These are phyloP conservation scores for Coprinopsis marcescibilis DNA, from an alignment of 768 basidiomycete species.

Conservation along the genomic window DNA sequence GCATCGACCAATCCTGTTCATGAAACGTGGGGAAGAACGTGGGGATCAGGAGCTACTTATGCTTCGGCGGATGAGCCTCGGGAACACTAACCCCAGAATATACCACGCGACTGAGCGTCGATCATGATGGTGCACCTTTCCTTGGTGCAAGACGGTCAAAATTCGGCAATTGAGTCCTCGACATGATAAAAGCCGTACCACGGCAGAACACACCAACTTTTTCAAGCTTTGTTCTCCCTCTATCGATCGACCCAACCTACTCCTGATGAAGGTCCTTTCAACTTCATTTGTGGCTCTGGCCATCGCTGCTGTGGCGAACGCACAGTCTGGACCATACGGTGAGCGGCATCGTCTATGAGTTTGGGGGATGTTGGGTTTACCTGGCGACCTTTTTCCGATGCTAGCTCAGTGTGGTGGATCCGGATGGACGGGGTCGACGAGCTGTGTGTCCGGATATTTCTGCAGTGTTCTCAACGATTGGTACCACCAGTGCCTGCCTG, in stretches of 20 bases:
- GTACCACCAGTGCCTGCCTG: constrained; percentile 50
- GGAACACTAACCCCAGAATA: too few species aligned
- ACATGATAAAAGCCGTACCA: background rate
- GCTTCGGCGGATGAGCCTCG: too few species aligned
- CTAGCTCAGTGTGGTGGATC: constrained; percentile 45
- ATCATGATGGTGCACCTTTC: too few species aligned
- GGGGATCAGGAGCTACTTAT: too few species aligned
- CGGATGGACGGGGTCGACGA: constrained; percentile 47
- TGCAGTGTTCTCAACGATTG: constrained; percentile 41
- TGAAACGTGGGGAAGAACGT: too few species aligned
- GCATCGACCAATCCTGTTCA: too few species aligned
- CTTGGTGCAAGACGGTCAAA: too few species aligned
- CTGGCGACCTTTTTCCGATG: background rate
- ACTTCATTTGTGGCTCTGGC: background rate
- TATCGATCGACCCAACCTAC: background rate
- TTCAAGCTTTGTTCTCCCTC: background rate
- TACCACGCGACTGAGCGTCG: too few species aligned
- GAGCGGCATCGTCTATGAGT: background rate
- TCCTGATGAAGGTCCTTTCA: background rate
- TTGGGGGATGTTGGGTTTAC: too few species aligned
- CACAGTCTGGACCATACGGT: background rate
- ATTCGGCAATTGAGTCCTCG: background rate
- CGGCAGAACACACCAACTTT: too few species aligned
- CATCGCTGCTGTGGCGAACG: background rate
- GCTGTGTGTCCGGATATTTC: constrained; percentile 41